Base-by-base conservation (phyloP, 768 basidiomycete species). In the Imleria badia region DNA sequence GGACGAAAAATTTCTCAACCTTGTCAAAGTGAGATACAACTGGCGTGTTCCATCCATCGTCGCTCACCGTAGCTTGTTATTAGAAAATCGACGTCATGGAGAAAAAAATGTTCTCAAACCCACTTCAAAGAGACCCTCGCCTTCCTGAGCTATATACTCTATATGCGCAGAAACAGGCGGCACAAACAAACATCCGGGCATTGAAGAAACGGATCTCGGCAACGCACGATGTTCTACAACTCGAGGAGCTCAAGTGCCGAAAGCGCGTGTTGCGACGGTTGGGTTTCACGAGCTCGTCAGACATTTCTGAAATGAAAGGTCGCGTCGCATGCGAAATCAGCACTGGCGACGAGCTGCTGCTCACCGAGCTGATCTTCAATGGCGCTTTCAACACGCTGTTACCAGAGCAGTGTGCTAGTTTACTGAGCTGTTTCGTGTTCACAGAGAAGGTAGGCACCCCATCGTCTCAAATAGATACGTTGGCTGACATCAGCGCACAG, bases 341-440 rank as follows among this genome's bases (percentile, higher is more conserved):
- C 67, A 87, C 94, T 3, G 97, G 97, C 8, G 97, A 99, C 66
- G 97, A 99, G 73, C 75, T 99, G 48, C 78, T 99, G 33, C 79
- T 99, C 58, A 99, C 97, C 1, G 97, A 98, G 72, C 81, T 99
- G 65, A 87, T 99, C 55, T 98, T 99, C 79, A 94, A 97, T 56
- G 97, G 97, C 52, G 89, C 86, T 20, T 99, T 99, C 80, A 98
- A 97, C 65, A 69, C 89, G 4, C 71, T 99, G 45, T 76, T 81
- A 1, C 96, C 97, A 0, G 95, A 98, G 63, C 93, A 98, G 53
- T 92, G 88, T 65, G 95, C 96, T 0, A 89, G 92, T 3, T 69
- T 99, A n/a, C 76, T 98, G 15, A 96, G 94, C 65, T 98, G 96
- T 67, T 99, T 99, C 67, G 97, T 99, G 33, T 98, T 98, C 72